Conservation (phyloP, 768 basidiomycete species). For the Thelephora ganbajun region DNA sequence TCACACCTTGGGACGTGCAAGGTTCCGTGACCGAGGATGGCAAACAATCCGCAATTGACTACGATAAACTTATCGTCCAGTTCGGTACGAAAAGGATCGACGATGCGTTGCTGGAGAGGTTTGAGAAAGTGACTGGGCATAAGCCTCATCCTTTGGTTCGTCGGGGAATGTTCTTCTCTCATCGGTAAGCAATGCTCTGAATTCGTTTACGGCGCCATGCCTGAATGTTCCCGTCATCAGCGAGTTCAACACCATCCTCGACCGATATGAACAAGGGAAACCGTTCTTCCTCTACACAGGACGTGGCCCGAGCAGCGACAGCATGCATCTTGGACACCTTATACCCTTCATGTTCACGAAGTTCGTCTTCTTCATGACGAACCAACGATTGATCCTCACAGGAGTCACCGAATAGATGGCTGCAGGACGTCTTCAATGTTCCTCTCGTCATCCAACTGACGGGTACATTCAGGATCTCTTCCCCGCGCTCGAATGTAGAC, state of each 20-base stretch:
- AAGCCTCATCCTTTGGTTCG: slow-evolving; percentile 81
- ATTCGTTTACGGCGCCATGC: slow-evolving; percentile 2
- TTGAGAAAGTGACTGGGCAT: slow-evolving; percentile 82
- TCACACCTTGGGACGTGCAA: slow-evolving; percentile 97
- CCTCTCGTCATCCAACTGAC: slow-evolving; percentile 94
- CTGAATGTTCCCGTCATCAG: slow-evolving; percentile 23
- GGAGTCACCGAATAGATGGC: slow-evolving; percentile 45
- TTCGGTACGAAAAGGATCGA: slow-evolving; percentile 87
- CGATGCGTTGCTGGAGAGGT: slow-evolving; percentile 63
- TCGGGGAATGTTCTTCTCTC: slow-evolving; percentile 94
- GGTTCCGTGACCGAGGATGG: slow-evolving; percentile 82
- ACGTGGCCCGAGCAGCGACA: slow-evolving; percentile 89
- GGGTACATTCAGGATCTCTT: slow-evolving; percentile 28
- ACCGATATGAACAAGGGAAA: slow-evolving; percentile 92
- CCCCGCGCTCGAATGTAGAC: neutral
- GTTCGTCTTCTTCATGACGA: slow-evolving; percentile 29
- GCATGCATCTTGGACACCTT: slow-evolving; percentile 97
- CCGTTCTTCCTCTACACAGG: slow-evolving; percentile 98
- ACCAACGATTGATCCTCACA: neutral
- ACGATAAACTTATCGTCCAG: slow-evolving; percentile 86
- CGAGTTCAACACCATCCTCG: slow-evolving; percentile 86
- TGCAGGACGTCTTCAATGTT: slow-evolving; percentile 91
- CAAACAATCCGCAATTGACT: slow-evolving; percentile 87
- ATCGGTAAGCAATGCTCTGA: slow-evolving; percentile 47
- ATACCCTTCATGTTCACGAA: slow-evolving; percentile 96